Evolutionary conservation across 2,329 filamentous ascomycete species (phyloP).

Genomic region (Daldinia sp.): DNA sequence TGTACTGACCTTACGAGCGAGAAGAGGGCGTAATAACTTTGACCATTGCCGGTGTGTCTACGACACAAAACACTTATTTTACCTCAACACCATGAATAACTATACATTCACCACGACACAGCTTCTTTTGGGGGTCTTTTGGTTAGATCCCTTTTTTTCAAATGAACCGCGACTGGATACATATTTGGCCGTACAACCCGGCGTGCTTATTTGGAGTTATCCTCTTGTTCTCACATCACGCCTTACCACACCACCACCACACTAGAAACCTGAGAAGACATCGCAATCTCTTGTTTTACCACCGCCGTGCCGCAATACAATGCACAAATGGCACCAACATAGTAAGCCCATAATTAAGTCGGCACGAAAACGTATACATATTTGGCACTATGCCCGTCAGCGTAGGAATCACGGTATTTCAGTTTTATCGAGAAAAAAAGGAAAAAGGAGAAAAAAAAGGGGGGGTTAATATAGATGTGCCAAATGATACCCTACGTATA

Average conservation of each 20-base stretch:
- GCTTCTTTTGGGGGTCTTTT: too few species aligned
- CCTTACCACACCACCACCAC: not conserved
- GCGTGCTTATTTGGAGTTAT: not conserved
- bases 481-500: not conserved
- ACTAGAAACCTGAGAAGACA: not conserved
- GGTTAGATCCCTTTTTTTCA: not conserved
- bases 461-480: not conserved
- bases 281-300: not conserved
- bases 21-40: not conserved
- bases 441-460: not conserved
- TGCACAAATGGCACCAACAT: not conserved
- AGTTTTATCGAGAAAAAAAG: not conserved
- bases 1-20: not conserved
- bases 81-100: not conserved
- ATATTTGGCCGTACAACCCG: not conserved
- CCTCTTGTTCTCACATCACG: not conserved
- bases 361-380: not conserved
- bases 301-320: not conserved
- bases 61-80: not conserved
- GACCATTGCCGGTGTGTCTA: not conserved
- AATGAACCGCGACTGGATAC: not conserved
- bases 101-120: not conserved
- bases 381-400: not conserved
- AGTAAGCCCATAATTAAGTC: not conserved
- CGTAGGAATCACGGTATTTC: not conserved